These are phyloP conservation scores for Fusarium compactum DNA, from an alignment of 2,329 filamentous ascomycete species.

Conservation along the genomic window DNA sequence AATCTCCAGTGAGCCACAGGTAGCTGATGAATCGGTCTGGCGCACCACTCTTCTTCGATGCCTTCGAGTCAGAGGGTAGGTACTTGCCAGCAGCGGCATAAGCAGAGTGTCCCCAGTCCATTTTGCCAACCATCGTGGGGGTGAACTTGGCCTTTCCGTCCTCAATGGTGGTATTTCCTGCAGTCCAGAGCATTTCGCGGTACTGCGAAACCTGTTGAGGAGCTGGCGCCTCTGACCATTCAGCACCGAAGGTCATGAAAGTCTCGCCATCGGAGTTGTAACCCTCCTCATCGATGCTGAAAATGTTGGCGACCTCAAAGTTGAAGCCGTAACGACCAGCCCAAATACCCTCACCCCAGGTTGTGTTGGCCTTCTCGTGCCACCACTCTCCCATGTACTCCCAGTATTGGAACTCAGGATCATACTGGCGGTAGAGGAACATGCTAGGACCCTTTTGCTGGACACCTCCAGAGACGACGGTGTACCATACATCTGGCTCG, in stretches of 20 bases:
- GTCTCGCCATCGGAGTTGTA: conserved; percentile 55
- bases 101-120: conserved; percentile 57
- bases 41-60: conserved; percentile 53
- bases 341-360: conserved; percentile 52
- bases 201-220: conserved; percentile 54
- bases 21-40: conserved; percentile 58
- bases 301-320: conserved; percentile 59
- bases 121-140: conserved; percentile 56
- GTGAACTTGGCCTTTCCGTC: conserved; percentile 51
- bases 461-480: conserved; percentile 39
- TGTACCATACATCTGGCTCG: conserved; percentile 39
- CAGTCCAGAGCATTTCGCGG: conserved; percentile 57
- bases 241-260: conserved; percentile 56
- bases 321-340: conserved; percentile 58
- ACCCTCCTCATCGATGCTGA: conserved; percentile 55
- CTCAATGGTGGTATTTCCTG: conserved; percentile 51
- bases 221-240: conserved; percentile 57
- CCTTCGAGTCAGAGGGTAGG: conserved; percentile 53
- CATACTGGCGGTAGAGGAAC: conserved; percentile 44
- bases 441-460: conserved; percentile 39
- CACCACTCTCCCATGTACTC: conserved; percentile 47
- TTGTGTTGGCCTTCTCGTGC: conserved; percentile 55
- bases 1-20: conserved; percentile 58
- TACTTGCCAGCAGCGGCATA: conserved; percentile 59
- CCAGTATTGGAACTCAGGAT: conserved; percentile 43